These are phyloP conservation scores for Chlorociboria aeruginascens DNA, from an alignment of 495 filamentous ascomycete genomes.

Conservation along the genomic window DNA sequence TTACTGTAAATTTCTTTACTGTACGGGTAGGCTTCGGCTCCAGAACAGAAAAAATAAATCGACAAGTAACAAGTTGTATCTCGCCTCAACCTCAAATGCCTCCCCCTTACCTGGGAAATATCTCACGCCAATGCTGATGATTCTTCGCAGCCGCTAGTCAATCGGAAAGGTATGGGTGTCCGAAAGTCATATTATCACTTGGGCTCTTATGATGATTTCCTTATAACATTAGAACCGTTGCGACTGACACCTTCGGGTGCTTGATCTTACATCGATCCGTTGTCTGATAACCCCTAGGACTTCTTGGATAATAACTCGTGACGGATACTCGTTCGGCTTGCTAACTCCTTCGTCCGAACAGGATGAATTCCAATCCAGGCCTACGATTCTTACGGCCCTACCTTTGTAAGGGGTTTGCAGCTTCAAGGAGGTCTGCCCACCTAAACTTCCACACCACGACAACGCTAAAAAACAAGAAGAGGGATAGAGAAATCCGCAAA, in stretches of 20 bases:
- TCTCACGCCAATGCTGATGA: too few species aligned
- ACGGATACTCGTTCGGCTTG: slow-evolving; percentile 5
- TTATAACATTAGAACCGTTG: slow-evolving; percentile 74
- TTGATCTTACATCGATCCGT: slow-evolving; percentile 46
- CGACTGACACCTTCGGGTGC: slow-evolving; percentile 64
- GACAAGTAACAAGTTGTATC: too few species aligned
- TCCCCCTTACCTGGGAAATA: neutral
- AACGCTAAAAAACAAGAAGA: neutral
- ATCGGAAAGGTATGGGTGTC: too few species aligned
- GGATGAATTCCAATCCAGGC: slow-evolving; percentile 25
- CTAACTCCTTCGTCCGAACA: slow-evolving; percentile 4
- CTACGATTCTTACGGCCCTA: slow-evolving; percentile 44
- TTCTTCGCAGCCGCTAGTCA: too few species aligned
- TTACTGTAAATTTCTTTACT: too few species aligned
- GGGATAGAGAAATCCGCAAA: neutral
- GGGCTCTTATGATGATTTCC: slow-evolving; percentile 32
- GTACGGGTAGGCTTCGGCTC: too few species aligned
- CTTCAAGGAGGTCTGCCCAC: slow-evolving; percentile 22
- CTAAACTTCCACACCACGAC: slow-evolving; percentile 33
- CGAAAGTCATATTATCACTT: neutral
- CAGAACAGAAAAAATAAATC: too few species aligned
- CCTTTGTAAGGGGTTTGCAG: slow-evolving; percentile 26
- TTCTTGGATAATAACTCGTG: slow-evolving; percentile 4
- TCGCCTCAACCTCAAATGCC: slow-evolving; percentile 6
- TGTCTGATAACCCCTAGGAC: slow-evolving; percentile 21